Conservation (phyloP, 1,284 basidiomycete genomes). For the Omphalotus olearius region DNA sequence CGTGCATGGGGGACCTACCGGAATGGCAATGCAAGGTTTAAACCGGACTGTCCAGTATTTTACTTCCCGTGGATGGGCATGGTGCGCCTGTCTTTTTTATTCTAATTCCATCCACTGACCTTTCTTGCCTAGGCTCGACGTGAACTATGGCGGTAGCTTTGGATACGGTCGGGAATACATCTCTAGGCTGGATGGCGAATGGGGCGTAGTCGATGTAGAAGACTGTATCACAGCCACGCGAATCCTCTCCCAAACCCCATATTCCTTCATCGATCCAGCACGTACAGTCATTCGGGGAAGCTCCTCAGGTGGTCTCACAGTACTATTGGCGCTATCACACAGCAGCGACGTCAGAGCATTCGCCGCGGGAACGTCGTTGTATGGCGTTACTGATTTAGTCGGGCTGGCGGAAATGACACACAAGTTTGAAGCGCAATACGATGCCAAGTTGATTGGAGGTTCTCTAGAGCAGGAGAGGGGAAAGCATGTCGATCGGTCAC, state of each 20-base stretch:
- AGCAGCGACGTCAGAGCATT: conserved; percentile 24
- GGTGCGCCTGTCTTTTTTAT: conserved; percentile 27
- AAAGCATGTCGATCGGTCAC: conserved; percentile 45
- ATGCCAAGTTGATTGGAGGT: conserved; percentile 53
- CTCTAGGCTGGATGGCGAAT: conserved; percentile 53
- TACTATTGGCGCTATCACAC: conserved; percentile 35
- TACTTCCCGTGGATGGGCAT: conserved; percentile 64
- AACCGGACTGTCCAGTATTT: conserved; percentile 56
- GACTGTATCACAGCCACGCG: conserved; percentile 55
- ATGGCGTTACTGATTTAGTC: conserved; percentile 52
- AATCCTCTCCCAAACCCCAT: conserved; percentile 37
- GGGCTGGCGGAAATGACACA: conserved; percentile 52
- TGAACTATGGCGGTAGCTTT: conserved; percentile 69
- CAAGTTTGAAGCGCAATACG: conserved; percentile 63
- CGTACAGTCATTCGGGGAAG: conserved; percentile 59
- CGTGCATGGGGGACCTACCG: conserved; percentile 68
- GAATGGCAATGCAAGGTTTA: conserved; percentile 36
- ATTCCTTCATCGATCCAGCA: conserved; percentile 46
- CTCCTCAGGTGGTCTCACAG: conserved; percentile 62
- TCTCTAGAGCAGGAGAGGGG: conserved; percentile 35
- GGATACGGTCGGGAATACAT: conserved; percentile 56
- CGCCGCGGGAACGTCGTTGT: conserved; percentile 46
- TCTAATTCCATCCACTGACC: neutral
- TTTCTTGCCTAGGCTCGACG: conserved; percentile 44
- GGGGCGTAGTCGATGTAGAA: conserved; percentile 64